Base-by-base conservation (phyloP, 257 asterid genomes). In the Paraleonurus japonicus region DNA sequence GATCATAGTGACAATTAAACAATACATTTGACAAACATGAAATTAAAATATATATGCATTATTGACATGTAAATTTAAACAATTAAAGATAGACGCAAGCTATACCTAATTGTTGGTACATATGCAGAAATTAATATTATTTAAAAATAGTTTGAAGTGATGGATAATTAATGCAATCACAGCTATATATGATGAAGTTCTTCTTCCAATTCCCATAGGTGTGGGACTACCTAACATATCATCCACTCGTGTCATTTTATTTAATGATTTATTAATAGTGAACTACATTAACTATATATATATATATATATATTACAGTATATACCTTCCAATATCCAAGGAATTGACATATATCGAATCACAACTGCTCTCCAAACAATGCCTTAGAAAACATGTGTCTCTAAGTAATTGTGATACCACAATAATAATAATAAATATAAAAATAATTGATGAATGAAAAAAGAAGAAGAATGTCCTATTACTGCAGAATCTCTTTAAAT, bases 201-300 rank as follows among this genome's bases (percentile, higher is more conserved):
- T 41, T 60, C n/a, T n/a, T n/a, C n/a, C 43, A 30, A 30, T 30
- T 48, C 54, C 75, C 57, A 45, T 16, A 16, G 67, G 70, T 16
- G 74, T 57, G 73, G 77, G 76, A 57, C 69, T 76, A 76, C 69
- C 69, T 15, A 70, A 62, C 69, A 61, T 45, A 55, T 24, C 53
- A 76, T 39, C 69, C 77, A 76, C 53, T 65, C 73, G 75, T 75
- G 71, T 66, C 41, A 50, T 41, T 58, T 45, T 27, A 71, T 59
- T 26, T 60, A 8, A 20, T 33, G 13, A 23, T 26, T 55, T 70
- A 16, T 24, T 41, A 60, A 17, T 57, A 32, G 50, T 69, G 57
- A 23, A 69, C 41, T 4, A 32, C 7, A 67, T 33, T 62, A 51
- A 68, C 51, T 19, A 3, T 11, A n/a, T n/a, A n/a, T n/a, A n/a